Evolutionary conservation across 2,329 filamentous ascomycete genomes (phyloP).

Genomic region (Aureobasidium pullulans): DNA sequence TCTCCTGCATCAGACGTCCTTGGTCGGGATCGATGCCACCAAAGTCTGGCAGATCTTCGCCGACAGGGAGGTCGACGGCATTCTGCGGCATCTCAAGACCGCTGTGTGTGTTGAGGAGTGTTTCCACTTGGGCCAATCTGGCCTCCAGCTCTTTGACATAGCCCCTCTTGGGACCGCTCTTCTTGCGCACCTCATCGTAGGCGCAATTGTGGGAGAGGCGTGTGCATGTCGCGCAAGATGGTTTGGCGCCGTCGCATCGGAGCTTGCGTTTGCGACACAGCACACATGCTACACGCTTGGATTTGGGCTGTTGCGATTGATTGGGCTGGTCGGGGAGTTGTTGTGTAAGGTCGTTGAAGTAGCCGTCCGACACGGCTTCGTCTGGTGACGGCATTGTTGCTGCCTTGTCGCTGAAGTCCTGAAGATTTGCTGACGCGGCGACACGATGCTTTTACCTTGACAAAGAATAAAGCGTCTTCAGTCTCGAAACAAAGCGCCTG

Average conservation of each 20-base stretch:
- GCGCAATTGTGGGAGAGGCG: conserved; percentile 80
- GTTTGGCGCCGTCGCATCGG: conserved; percentile 76
- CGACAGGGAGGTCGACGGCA: neutral
- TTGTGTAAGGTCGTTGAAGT: conserved; percentile 51
- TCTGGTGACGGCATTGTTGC: conserved; percentile 10
- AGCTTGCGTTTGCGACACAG: conserved; percentile 89
- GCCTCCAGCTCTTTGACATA: conserved; percentile 94
- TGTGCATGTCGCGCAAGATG: conserved; percentile 81
- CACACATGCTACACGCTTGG: conserved; percentile 90
- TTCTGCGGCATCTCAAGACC: conserved; percentile 15
- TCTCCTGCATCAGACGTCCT: conserved; percentile 1
- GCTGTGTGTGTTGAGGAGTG: conserved; percentile 68
- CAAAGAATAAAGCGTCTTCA: neutral
- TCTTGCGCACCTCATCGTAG: conserved; percentile 87
- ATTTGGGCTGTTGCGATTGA: conserved; percentile 31
- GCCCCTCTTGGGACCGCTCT: conserved; percentile 88
- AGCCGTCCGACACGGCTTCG: conserved; percentile 22
- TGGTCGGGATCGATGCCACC: conserved; percentile 1
- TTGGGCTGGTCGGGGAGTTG: conserved; percentile 33
- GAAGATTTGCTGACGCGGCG: neutral
- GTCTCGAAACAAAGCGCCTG: neutral
- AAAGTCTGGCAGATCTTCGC: conserved; percentile 1
- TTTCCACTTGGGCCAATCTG: conserved; percentile 80
- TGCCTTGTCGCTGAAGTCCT: neutral
- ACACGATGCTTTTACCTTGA: neutral